Percentiles rank a stretch among this genome's conserved stretches.
phyloP scores from a whole-genome alignment of 768 basidiomycete species.

The Amanita fuliginea region DNA sequence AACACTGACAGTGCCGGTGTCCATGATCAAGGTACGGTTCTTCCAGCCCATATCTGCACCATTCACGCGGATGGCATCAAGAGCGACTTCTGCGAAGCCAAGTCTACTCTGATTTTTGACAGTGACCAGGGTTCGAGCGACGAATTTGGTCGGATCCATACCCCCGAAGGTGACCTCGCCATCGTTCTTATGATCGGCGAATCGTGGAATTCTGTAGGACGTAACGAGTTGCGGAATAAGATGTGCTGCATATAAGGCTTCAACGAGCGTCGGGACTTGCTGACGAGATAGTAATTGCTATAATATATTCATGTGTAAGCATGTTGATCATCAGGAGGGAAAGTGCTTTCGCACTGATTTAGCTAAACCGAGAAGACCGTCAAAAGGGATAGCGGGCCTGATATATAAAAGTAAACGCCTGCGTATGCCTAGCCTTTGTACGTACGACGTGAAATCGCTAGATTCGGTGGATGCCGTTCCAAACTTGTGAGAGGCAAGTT shows the following conservation, averaged over 20 bases:
- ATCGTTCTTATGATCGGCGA: slow-evolving; percentile 58
- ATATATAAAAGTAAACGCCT: neutral
- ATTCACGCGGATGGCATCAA: slow-evolving; percentile 50
- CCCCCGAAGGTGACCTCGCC: slow-evolving; percentile 77
- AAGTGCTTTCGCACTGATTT: slow-evolving; percentile 17
- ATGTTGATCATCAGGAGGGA: neutral
- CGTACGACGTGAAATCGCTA: slow-evolving; percentile 35
- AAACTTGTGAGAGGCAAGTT: slow-evolving; percentile 41
- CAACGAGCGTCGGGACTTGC: slow-evolving; percentile 53
- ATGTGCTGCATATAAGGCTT: slow-evolving; percentile 48
- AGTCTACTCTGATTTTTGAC: slow-evolving; percentile 49
- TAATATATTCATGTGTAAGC: neutral
- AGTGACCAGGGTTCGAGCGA: slow-evolving; percentile 42
- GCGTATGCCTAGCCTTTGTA: neutral
- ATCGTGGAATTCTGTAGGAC: slow-evolving; percentile 73
- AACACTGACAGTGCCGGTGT: slow-evolving; percentile 27
- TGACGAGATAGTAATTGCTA: slow-evolving; percentile 54
- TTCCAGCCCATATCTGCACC: slow-evolving; percentile 38
- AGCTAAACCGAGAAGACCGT: slow-evolving; percentile 46
- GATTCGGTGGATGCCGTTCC: slow-evolving; percentile 51
- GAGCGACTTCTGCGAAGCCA: slow-evolving; percentile 74
- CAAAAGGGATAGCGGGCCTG: slow-evolving; percentile 28
- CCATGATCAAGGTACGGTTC: slow-evolving; percentile 64
- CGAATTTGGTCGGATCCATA: slow-evolving; percentile 61
- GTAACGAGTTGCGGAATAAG: slow-evolving; percentile 54